Evolutionary conservation across 2,329 filamentous ascomycete genomes (phyloP).

Genomic region (Penicillium sclerotiorum): DNA sequence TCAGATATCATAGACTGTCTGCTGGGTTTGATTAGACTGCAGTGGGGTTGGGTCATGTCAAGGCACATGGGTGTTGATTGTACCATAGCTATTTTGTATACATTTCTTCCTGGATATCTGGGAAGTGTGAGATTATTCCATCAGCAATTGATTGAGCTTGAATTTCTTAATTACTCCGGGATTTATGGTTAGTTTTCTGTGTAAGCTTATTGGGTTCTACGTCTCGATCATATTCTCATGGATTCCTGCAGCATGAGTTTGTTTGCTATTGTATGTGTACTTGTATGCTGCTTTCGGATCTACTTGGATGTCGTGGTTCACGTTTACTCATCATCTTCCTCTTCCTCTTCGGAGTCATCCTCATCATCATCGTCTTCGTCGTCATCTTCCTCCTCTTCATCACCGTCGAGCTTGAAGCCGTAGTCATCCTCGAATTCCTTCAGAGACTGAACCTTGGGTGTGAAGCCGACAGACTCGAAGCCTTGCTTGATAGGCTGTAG

Average conservation of each 20-base stretch:
- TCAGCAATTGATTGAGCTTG: not conserved
- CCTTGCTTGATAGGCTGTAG: conserved; percentile 71
- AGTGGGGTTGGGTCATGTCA: conserved; percentile 8
- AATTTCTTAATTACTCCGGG: not conserved
- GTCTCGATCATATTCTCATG: not conserved
- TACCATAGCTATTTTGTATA: conserved; percentile 28
- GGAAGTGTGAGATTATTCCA: conserved; percentile 1
- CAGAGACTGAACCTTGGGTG: conserved; percentile 71
- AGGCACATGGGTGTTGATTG: conserved; percentile 8
- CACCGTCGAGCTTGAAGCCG: conserved; percentile 68
- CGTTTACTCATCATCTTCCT: conserved; percentile 35
- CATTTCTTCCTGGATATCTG: not conserved
- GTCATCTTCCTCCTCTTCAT: conserved; percentile 60
- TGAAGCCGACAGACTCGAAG: conserved; percentile 76
- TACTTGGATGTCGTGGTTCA: conserved; percentile 15
- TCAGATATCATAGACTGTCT: too few species aligned
- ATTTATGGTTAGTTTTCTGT: not conserved
- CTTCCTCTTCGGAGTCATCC: conserved; percentile 50
- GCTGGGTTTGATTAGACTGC: not conserved
- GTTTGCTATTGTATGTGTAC: conserved; percentile 11
- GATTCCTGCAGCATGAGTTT: not conserved
- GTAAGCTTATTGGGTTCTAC: not conserved
- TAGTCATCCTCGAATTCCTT: conserved; percentile 88
- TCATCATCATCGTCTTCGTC: conserved; percentile 51
- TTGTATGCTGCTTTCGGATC: conserved; percentile 8